Base-by-base conservation (phyloP, 169 alveolate genomes). In the Blepharisma undulans region DNA sequence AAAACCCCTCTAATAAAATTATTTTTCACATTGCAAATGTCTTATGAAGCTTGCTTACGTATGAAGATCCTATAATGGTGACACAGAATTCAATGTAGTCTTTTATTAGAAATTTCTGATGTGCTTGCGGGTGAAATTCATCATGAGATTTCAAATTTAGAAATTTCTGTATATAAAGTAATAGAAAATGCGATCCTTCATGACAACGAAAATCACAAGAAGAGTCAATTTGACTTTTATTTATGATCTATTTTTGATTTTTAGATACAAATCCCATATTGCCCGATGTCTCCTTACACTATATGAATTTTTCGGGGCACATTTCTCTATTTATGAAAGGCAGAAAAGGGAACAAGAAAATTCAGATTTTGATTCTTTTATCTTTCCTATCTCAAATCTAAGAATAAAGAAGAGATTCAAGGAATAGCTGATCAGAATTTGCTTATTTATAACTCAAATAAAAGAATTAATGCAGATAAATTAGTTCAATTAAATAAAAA, bases 51-150 rank as follows among this genome's bases (percentile, higher is more conserved):
- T 21, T 21, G 76, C 21, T 4, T 82, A 36, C n/a, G 89, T 33
- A 10, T 82, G 72, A n/a, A 32, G 89, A 33, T 22, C 36, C 34
- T 82, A 22, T 82, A 82, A 82, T 60, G 89, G 89, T n/a, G n/a
- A n/a, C 8, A 48, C 25, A 32, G 89, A 82, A 21, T n/a, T n/a
- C 18, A 21, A 36, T 30, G 2, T 22, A 32, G 60, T 14, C 29
- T 78, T 32, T 21, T 78, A 21, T 2, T 78, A 1, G 34, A 78
- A 21, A 78, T 27, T 32, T 78, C 86, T 2, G n/a, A 25, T 29
- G 86, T 14, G 71, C 29, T 78, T 29, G 14, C 66, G 6, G 86
- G 86, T 0, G 66, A 48, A 48, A 48, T 48, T 5, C 12, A 48
- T 5, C 66, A 48, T 48, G 66, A 48, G 14, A 48, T 48, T 48